Evolutionary conservation across 2,329 filamentous ascomycete species (phyloP), one percentile per base, ranked within the genome.

Genomic region (Epichloe uncinata): DNA sequence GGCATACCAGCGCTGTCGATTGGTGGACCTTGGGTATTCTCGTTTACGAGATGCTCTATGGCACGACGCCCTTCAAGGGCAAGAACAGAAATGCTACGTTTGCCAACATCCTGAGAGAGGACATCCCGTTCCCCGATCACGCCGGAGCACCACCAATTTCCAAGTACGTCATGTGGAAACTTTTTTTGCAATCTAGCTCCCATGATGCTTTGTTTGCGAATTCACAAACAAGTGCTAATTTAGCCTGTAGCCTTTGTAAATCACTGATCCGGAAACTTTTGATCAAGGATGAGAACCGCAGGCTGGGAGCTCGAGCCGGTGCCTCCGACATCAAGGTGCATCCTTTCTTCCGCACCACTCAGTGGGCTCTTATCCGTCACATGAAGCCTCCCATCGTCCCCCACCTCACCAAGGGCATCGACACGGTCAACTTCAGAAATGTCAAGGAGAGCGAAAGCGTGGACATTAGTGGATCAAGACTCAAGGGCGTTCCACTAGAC

Each of bases 21-120:
- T 98, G 93, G 93, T 98, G 93, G 93, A 98, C 93, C 0, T 69
- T 98, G 48, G 93, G 93, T 18, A 97, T 98, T 57, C 70, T 98
- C 62, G 89, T 98, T 50, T 98, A 97, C 66, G 93, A 98, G 69
- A 98, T 98, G 93, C 75, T 98, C 36, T 98, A 91, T 70, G 93
- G 93, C 50, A 98, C 91, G 0, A 98, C 93, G 0, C 93, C 93
- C 1, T 98, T 98, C 77, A 98, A 98, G 73, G 93, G 93, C 58
- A 97, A 98, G 79, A 98, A 96, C 68, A 81, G 93, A 38, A 98
- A 97, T 61, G 89, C 90, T 13, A 98, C 93, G 0, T 98, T 98
- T 71, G 91, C 90, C 53, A 98, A 97, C 64, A 98, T 98, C 57
- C 69, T 98, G 55, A 78, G 90, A 48, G 93, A 98, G 66, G 93